Percentiles rank a stretch among this genome's conserved stretches.
Conservation (phyloP, 306 rosid genomes). For the Dalbergia cochinchinensis region DNA sequence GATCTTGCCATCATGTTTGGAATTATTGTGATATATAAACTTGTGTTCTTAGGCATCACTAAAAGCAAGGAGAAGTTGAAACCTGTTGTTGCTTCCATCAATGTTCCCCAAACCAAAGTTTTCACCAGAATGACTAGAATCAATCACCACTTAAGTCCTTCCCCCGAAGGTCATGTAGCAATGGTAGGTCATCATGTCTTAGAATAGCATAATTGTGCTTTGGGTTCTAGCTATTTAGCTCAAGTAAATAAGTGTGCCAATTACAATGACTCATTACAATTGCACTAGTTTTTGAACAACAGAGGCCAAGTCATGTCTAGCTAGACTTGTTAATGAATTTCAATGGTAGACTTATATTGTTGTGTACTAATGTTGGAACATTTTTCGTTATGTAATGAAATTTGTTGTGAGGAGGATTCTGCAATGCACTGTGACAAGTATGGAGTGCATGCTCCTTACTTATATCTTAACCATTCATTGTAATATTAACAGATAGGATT, state of each 20-base stretch:
- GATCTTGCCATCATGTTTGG: conserved; percentile 69
- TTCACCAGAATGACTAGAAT: conserved; percentile 19
- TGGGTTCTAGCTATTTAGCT: not conserved
- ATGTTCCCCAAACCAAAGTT: not conserved
- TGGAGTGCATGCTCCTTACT: too few species aligned
- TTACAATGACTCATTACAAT: not conserved
- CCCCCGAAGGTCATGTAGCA: not conserved
- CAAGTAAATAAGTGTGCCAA: not conserved
- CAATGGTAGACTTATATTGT: not conserved
- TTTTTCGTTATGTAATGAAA: not conserved
- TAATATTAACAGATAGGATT: too few species aligned
- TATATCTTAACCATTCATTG: too few species aligned
- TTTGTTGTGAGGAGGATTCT: not conserved
- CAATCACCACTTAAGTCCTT: not conserved
- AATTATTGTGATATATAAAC: conserved; percentile 63
- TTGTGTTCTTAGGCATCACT: conserved; percentile 54
- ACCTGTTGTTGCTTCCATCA: conserved; percentile 25
- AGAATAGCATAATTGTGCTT: not conserved
- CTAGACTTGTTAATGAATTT: not conserved
- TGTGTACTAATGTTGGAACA: not conserved
- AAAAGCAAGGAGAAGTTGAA: conserved; percentile 58
- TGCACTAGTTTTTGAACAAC: not conserved
- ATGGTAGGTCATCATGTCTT: not conserved
- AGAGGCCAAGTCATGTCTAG: not conserved
- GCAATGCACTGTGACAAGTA: too few species aligned